Evolutionary conservation across 164 flowering plant species (phyloP), one percentile per base, ranked within the genome.

Genomic region (Malania oleifera): DNA sequence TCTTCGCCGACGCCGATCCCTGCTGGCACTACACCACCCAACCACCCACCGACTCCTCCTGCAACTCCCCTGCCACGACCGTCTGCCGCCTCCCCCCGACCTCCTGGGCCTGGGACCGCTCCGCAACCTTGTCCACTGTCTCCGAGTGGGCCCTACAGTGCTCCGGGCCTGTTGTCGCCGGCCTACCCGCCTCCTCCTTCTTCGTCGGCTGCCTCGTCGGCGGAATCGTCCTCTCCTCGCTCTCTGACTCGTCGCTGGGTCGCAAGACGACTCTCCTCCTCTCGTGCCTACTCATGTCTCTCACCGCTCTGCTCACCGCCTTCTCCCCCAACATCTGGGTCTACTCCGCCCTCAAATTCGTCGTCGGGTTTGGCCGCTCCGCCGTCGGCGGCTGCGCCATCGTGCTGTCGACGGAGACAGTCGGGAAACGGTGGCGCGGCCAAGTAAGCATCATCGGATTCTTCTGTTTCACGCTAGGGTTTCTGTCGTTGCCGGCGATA

Each of bases 391-490:
- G 87, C 0, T 75, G 73, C 22, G 68, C 87, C 0, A 68, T 90
- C 6, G 88, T 89, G 1, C 57, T 85, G 6, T 59, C 82, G 3
- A 72, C 84, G 0, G 95, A 85, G 63, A 53, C 75, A 0, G 91
- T 87, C 0, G 89, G 90, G 1, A 80, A 74, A 47, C 20, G 53
- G 34, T 83, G 91, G 85, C 75, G 97, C 0, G 84, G 82, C 9
- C 70, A 68, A 39, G 78, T 78, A 0, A 84, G 84, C 0, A 54
- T 81, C 5, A n/a, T 78, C 0, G 80, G 88, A 7, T 86, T 82
- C 78, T 41, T 80, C 1, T 73, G 56, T 23, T 85, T 82, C 74
- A 76, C 88, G 0, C 3, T 83, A 0, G 95, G 97, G 1, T 85
- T 83, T 51, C 57, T 87, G 4, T 85, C 97, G 0, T 60, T 89